These are phyloP conservation scores for Gymnopus androsaceus DNA, from an alignment of 1,284 basidiomycete genomes.

Conservation along the genomic window DNA sequence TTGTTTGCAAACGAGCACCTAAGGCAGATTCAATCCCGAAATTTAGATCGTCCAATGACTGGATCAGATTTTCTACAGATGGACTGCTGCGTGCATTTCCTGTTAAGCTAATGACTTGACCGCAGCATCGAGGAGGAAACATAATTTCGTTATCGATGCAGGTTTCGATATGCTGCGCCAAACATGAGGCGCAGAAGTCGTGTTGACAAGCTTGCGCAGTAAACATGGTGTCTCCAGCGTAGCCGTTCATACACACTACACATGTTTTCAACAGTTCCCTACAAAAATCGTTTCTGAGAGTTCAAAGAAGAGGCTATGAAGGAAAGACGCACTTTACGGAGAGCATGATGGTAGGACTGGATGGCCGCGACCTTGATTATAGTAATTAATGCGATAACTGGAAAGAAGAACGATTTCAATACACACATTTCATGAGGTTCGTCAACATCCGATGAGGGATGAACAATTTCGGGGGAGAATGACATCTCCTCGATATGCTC, in stretches of 20 bases:
- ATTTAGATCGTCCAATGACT: not conserved
- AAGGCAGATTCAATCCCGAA: conserved; percentile 18
- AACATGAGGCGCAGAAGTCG: conserved; percentile 38
- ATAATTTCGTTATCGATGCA: conserved; percentile 43
- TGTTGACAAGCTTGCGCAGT: conserved; percentile 7
- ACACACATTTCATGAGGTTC: too few species aligned
- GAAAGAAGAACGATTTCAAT: too few species aligned
- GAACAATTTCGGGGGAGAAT: not conserved
- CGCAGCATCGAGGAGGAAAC: conserved; percentile 46
- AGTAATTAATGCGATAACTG: not conserved
- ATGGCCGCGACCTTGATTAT: not conserved
- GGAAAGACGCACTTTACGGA: too few species aligned
- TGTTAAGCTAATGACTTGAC: conserved; percentile 18
- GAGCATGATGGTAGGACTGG: not conserved
- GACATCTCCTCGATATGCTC: not conserved
- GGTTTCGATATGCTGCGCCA: conserved; percentile 37
- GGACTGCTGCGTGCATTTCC: not conserved
- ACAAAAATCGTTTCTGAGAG: too few species aligned
- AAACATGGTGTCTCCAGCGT: not conserved
- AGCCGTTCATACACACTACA: conserved; percentile 3
- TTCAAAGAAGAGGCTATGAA: too few species aligned
- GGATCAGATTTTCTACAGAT: not conserved
- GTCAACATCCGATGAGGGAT: too few species aligned
- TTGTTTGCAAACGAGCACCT: conserved; percentile 28
- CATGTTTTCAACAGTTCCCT: too few species aligned